Base-by-base conservation (phyloP, 495 filamentous ascomycete species). In the Trichoderma gamsii region DNA sequence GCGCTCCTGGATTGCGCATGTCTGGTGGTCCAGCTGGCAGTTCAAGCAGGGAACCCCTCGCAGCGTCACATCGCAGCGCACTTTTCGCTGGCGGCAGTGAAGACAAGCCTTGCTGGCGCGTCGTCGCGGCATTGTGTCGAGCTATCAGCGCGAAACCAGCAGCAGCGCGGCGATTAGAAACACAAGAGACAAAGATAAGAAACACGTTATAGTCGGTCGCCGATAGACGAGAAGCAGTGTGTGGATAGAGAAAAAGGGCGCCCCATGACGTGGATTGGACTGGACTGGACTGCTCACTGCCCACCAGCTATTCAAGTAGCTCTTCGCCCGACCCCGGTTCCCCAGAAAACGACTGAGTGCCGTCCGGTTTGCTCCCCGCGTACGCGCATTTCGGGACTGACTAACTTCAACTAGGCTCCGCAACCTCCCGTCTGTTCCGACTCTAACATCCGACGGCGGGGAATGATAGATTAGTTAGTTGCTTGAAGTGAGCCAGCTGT, bases 61-160 rank as follows among this genome's bases (percentile, higher is more conserved):
- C 35, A 82, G 80, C 2, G 79, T 80, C 12, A 82, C 80, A 66
- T 84, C 82, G 69, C 82, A 84, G 49, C 82, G 79, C 38, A 84
- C 81, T 69, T 83, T 83, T n/a, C 82, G 77, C 68, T 79, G 76
- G 61, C 81, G 77, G 65, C 81, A 84, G 71, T 80, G 81, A n/a
- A 78, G 71, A 41, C 82, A 84, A 15, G 81, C 81, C 63, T 76
- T 79, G 3, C 81, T 73, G 0, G 81, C 81, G 71, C 81, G 74
- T 61, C 56, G 56, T 29, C 56, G 56, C 12, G 56, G 25, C 56
- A 61, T 61, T 12, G 56, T 61, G 56, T 29, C 3, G 3, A 25
- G 25, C 12, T n/a, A n/a, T n/a, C n/a, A 32, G 4, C 29, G 29
- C 12, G 2, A 32, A 21, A 21, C 9, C 49, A 23, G 21, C 49